A percentile compares a stretch with the other conserved stretches of the same genome.
Conservation (phyloP, 352 stramenopile genomes). For the Sclerospora graminicola region DNA sequence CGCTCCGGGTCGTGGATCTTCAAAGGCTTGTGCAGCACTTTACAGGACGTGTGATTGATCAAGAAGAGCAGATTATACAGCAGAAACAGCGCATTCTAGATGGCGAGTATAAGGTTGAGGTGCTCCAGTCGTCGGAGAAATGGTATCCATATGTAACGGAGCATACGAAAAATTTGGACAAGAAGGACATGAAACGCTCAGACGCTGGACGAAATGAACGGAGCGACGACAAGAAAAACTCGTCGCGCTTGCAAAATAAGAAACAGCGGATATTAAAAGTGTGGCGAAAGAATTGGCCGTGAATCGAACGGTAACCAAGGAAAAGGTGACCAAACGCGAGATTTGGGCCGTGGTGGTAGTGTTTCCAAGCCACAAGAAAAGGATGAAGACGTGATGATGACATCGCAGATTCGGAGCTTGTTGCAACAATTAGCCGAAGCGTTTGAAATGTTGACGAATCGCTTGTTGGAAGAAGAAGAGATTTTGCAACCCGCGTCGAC, state of each 20-base stretch:
- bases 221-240: slow-evolving; percentile 66
- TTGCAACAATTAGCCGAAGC: slow-evolving; percentile 78
- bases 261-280: slow-evolving; percentile 63
- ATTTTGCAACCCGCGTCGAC: slow-evolving; percentile 72
- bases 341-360: slow-evolving; percentile 73
- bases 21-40: slow-evolving; percentile 85
- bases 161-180: slow-evolving; percentile 55
- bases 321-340: slow-evolving; percentile 79
- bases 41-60: too few species aligned
- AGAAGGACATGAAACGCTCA: slow-evolving; percentile 80
- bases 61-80: too few species aligned
- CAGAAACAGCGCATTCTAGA: too few species aligned
- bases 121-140: slow-evolving; percentile 85
- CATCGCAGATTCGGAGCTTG: slow-evolving; percentile 78
- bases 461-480: slow-evolving; percentile 76
- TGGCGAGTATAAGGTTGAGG: slow-evolving; percentile 84
- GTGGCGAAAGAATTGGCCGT: slow-evolving; percentile 52
- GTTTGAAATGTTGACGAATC: slow-evolving; percentile 85
- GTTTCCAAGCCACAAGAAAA: slow-evolving; percentile 80
- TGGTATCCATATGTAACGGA: slow-evolving; percentile 86
- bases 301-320: slow-evolving; percentile 50
- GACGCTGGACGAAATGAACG: slow-evolving; percentile 56
- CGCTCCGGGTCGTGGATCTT: slow-evolving; percentile 66
- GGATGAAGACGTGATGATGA: slow-evolving; percentile 90
- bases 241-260: slow-evolving; percentile 75